phyloP scores from a whole-genome alignment of 2,329 filamentous ascomycete genomes.

The Exophiala mesophila region DNA sequence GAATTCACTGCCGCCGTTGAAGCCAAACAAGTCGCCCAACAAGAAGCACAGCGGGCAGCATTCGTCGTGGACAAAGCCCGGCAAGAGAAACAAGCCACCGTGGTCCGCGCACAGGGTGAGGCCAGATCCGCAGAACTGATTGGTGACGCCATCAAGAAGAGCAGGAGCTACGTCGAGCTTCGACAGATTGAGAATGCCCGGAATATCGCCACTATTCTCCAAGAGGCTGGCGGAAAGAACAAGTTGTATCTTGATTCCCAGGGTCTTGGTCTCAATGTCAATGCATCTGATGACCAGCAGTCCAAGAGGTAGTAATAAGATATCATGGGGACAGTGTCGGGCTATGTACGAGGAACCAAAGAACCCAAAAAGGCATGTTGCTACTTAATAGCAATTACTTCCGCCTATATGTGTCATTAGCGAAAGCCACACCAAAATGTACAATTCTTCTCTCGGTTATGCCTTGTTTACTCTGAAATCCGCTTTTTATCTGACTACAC shows the following conservation, averaged over 20 bases:
- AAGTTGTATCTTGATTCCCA: slow-evolving; percentile 89
- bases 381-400: not conserved
- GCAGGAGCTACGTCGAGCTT: slow-evolving; percentile 89
- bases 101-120: slow-evolving; percentile 98
- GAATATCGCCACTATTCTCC: slow-evolving; percentile 78
- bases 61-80: slow-evolving; percentile 98
- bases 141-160: slow-evolving; percentile 99
- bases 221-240: slow-evolving; percentile 82
- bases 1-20: slow-evolving; percentile 66
- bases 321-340: not conserved
- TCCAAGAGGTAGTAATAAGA: slow-evolving; percentile 9
- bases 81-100: slow-evolving; percentile 98
- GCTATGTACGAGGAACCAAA: not conserved
- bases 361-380: not conserved
- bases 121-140: slow-evolving; percentile 96
- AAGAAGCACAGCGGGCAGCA: slow-evolving; percentile 93
- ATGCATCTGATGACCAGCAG: slow-evolving; percentile 28
- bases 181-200: slow-evolving; percentile 97
- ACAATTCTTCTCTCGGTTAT: slow-evolving; percentile 27
- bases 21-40: slow-evolving; percentile 67
- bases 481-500: too few species aligned
- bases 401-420: slow-evolving; percentile 16
- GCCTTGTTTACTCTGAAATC: too few species aligned
- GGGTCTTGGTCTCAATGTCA: slow-evolving; percentile 85
- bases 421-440: slow-evolving; percentile 18